These are phyloP conservation scores for Setaria viridis DNA, from an alignment of 202 grass and related monocot genomes.

Conservation along the genomic window DNA sequence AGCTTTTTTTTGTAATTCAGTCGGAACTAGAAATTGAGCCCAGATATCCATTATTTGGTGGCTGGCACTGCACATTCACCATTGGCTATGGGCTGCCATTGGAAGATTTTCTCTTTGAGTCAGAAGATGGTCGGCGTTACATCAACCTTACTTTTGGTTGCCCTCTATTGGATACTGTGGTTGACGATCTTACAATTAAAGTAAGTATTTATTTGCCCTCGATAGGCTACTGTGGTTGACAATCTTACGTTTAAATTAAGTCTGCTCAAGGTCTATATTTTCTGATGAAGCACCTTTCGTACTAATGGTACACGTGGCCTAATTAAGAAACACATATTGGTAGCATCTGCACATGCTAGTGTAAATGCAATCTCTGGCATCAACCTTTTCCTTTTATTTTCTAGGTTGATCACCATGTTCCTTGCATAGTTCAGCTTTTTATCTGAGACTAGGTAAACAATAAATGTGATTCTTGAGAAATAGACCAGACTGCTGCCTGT, in stretches of 20 bases:
- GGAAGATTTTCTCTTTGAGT: slow-evolving; percentile 65
- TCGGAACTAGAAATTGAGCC: slow-evolving; percentile 69
- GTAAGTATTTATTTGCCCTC: slow-evolving; percentile 49
- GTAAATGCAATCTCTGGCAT: slow-evolving; percentile 1
- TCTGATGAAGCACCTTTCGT: not conserved
- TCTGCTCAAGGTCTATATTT: not conserved
- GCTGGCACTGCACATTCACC: slow-evolving; percentile 81
- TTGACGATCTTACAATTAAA: slow-evolving; percentile 68
- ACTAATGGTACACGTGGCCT: slow-evolving; percentile 11
- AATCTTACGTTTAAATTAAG: slow-evolving; percentile 53
- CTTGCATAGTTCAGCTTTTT: slow-evolving; percentile 22
- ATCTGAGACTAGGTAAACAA: not conserved
- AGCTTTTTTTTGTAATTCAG: slow-evolving; percentile 33
- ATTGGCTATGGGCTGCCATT: slow-evolving; percentile 78
- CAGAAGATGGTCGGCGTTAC: slow-evolving; percentile 54
- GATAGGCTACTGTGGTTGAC: slow-evolving; percentile 50
- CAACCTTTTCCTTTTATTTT: not conserved
- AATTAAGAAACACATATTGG: not conserved
- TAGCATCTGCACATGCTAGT: not conserved
- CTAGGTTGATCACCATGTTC: slow-evolving; percentile 20
- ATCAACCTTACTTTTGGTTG: slow-evolving; percentile 64
- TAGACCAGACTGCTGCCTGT: not conserved
- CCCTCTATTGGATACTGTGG: slow-evolving; percentile 54
- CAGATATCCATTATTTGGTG: slow-evolving; percentile 83
- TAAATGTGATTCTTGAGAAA: not conserved